phyloP scores from a whole-genome alignment of 164 flowering plant species.

The Vitis riparia region DNA sequence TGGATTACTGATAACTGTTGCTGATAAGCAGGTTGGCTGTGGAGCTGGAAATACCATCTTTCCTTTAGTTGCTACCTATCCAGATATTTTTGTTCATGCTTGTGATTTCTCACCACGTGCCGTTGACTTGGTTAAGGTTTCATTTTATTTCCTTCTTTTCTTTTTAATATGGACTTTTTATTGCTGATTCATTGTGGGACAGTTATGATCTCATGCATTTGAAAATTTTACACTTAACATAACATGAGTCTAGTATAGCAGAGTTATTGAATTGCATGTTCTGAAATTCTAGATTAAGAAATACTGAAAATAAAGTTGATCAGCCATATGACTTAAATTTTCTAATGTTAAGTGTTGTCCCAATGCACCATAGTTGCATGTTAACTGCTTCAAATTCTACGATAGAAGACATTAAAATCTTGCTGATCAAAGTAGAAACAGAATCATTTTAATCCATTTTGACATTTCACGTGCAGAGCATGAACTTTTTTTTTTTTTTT shows the following conservation, averaged over 20 bases:
- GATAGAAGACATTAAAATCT: no score
- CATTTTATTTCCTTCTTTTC: constrained; percentile 4
- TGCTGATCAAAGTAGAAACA: no score
- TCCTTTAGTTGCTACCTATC: constrained; percentile 77
- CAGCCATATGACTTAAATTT: no score
- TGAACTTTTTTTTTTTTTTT: no score
- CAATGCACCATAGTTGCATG: no score
- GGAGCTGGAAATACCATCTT: constrained; percentile 96
- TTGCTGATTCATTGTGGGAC: no score
- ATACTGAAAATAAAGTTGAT: no score
- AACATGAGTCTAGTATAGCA: background rate
- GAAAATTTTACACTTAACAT: background rate
- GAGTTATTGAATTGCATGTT: constrained; percentile 5
- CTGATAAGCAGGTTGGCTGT: constrained; percentile 75
- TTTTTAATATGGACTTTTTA: background rate
- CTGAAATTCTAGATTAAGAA: no score
- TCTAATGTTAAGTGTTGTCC: no score
- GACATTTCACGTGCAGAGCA: no score
- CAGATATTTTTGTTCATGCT: constrained; percentile 75
- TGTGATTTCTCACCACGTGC: constrained; percentile 98
- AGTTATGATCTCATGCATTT: background rate
- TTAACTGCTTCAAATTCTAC: no score
- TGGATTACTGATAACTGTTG: background rate
- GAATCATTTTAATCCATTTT: no score
- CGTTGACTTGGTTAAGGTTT: constrained; percentile 84